Evolutionary conservation across 768 basidiomycete genomes (phyloP), one percentile per base, ranked within the genome.

Genomic region (Kockovaella imperatae): DNA sequence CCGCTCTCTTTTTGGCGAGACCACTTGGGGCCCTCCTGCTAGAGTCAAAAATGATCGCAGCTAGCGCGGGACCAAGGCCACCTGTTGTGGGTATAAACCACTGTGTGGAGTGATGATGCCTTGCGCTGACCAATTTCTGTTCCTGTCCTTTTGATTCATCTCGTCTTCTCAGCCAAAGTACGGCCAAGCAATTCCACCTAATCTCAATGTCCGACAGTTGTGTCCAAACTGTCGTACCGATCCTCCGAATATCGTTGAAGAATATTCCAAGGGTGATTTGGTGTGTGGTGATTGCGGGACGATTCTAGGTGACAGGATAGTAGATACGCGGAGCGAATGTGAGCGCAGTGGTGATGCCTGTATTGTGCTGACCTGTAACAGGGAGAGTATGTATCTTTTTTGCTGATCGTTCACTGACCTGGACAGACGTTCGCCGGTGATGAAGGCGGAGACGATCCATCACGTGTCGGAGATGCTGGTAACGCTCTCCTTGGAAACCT

Each of bases 371-470:
- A 50, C 14, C 23, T 51, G n/a, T 14, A 5, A 30, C 34, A 60
- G 56, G 57, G 58, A 57, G 59, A 49, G 62, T 68, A 39, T 56
- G 62, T 56, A 28, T 30, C 13, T 44, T 10, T 29, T 15, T 17
- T 3, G 26, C 23, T 2, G 1, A 5, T 42, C n/a, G 30, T 39
- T 39, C 18, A 20, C 30, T 45, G 4, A 13, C 42, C 3, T 51
- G 48, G 17, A 18, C 18, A 96, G 86, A 97, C 95, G 53, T 99
- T 99, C 73, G 95, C 95, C 57, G 95, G 97, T 69, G 93, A 96
- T 63, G 95, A 99, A 76, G 91, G 93, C 54, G 95, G 95, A 53
- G 93, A 96, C 70, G 95, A 99, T 71, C 95, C 95, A 54, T 97
- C 95, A 58, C 95, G 95, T 84, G 95, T 99, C 60, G 95, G 95